Conservation (phyloP, 441 rosid genomes). For the Gossypium davidsonii region DNA sequence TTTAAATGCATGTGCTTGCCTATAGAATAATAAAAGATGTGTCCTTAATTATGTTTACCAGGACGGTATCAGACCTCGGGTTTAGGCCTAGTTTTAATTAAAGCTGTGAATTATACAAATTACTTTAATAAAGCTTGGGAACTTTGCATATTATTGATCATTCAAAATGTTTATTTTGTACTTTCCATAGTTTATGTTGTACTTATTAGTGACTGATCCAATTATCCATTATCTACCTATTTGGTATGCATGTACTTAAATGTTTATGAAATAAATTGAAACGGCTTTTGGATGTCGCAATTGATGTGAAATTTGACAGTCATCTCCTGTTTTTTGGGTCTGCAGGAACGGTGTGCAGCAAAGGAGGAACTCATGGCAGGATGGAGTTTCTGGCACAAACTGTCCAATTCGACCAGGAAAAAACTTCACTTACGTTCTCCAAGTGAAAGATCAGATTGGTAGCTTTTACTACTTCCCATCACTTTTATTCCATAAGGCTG, state of each 20-base stretch:
- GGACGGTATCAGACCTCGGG: not conserved
- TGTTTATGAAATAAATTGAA: not conserved
- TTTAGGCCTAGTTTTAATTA: slow-evolving; percentile 1
- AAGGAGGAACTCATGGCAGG: slow-evolving; percentile 60
- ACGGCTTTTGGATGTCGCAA: too few species aligned
- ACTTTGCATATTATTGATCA: not conserved
- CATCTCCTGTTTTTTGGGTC: not conserved
- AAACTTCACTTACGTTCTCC: slow-evolving; percentile 50
- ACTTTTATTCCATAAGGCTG: slow-evolving; percentile 55
- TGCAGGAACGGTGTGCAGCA: slow-evolving; percentile 59
- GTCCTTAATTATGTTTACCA: not conserved
- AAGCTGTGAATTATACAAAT: not conserved
- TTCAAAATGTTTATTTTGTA: not conserved
- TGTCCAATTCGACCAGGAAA: slow-evolving; percentile 59
- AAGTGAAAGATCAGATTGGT: slow-evolving; percentile 62
- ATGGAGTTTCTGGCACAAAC: slow-evolving; percentile 54
- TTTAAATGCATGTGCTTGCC: not conserved
- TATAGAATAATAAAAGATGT: not conserved
- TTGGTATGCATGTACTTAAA: not conserved
- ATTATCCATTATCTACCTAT: not conserved
- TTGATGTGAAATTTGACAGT: not conserved
- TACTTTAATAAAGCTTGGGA: not conserved
- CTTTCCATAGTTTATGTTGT: not conserved
- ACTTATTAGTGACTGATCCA: not conserved
- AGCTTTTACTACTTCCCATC: slow-evolving; percentile 59